Evolutionary conservation across 2,329 filamentous ascomycete species (phyloP), one percentile per base, ranked within the genome.

Genomic region (Amylocarpus encephaloides): DNA sequence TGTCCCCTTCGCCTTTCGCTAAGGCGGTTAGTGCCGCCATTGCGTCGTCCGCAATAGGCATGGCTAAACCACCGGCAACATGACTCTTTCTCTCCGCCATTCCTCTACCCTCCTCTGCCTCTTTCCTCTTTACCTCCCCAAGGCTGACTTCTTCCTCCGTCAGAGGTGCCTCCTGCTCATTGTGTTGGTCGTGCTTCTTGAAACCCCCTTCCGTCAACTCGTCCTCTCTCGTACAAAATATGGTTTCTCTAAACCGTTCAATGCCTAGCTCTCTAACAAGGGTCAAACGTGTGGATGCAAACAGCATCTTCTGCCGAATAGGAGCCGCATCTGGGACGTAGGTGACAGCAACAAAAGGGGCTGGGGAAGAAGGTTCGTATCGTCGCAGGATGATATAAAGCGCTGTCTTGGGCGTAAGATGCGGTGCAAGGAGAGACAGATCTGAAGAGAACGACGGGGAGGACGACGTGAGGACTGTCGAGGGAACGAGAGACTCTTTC

Each of bases 281-380:
- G 0, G 86, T 87, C 60, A 91, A 73, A 9, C 86, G 79, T 26
- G 88, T 91, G 19, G 82, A 80, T 5, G 88, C 87, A 67, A 92
- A 91, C 18, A 93, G 78, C 84, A 88, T 93, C 75, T 93, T 93
- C 66, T 89, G 85, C 35, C 88, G 82, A 50, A 93, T 87, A 26
- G 84, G 85, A 35, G 88, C 88, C 1, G 79, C 66, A 67, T 92
- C 86, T 22, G 88, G 88, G 5, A 93, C 82, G 67, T 90, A 93
- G 33, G 86, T 89, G 33, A 91, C 72, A 41, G 83, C 85, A 22
- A 86, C 70, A 56, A 90, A 81, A 2, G 64, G 64, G 0, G 64
- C 62, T 10, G 57, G 55, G 15, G 64, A 57, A n/a, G 77, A 78
- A 3, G 72, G 67, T 46, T 80, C 74, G 66, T 83, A 76, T 49